Evolutionary conservation across 2,329 filamentous ascomycete genomes (phyloP).

Genomic region (Hysterium pulicare): DNA sequence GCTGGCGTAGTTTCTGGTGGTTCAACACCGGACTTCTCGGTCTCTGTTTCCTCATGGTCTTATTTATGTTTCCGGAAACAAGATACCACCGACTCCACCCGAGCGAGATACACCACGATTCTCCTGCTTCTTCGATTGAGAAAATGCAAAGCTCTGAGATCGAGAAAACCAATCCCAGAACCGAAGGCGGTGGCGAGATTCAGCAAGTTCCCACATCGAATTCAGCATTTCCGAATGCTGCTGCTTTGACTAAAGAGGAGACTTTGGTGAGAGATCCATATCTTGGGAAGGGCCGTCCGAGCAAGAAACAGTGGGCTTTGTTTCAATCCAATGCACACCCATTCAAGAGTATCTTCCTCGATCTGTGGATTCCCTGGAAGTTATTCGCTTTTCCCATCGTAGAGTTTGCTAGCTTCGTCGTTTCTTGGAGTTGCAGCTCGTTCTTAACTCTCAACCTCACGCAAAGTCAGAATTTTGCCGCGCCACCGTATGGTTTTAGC

Average conservation of each 20-base stretch:
- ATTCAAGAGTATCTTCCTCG: slow-evolving; percentile 46
- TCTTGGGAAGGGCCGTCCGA: slow-evolving; percentile 55
- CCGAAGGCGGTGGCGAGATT: slow-evolving; percentile 23
- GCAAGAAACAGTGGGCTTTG: slow-evolving; percentile 54
- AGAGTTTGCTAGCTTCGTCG: slow-evolving; percentile 59
- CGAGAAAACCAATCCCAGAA: slow-evolving; percentile 9
- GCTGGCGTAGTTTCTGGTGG: slow-evolving; percentile 66
- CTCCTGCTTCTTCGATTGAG: slow-evolving; percentile 13
- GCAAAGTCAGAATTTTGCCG: slow-evolving; percentile 52
- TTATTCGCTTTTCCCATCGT: slow-evolving; percentile 62
- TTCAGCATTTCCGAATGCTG: slow-evolving; percentile 15
- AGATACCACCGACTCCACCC: slow-evolving; percentile 52
- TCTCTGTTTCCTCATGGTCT: slow-evolving; percentile 48
- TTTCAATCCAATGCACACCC: slow-evolving; percentile 50
- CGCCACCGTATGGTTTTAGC: slow-evolving; percentile 54
- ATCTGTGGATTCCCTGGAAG: slow-evolving; percentile 62
- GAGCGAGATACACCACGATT: slow-evolving; percentile 15
- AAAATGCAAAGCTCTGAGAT: slow-evolving; percentile 16
- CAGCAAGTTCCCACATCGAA: slow-evolving; percentile 20
- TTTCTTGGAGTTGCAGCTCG: slow-evolving; percentile 56
- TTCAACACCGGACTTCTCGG: slow-evolving; percentile 57
- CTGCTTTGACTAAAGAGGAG: slow-evolving; percentile 24
- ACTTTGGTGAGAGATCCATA: slow-evolving; percentile 51
- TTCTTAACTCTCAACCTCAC: slow-evolving; percentile 63
- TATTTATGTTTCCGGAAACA: slow-evolving; percentile 63